Conservation (phyloP, 2,329 filamentous ascomycete genomes). For the Colletotrichum tamarilloi region DNA sequence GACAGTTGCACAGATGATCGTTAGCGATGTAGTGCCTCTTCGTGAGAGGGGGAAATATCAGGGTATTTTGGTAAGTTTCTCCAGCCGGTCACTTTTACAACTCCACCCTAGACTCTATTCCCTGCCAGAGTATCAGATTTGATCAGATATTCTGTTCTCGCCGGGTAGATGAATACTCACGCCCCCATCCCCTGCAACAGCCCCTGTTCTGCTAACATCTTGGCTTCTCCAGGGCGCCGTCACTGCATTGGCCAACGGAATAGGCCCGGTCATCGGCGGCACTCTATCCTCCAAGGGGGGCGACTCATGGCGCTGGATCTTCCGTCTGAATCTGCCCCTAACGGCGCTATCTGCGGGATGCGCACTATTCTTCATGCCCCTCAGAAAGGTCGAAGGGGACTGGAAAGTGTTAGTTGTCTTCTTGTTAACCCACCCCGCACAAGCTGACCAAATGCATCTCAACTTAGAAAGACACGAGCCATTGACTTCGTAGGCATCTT, state of each 20-base stretch:
- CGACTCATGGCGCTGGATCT: constrained; percentile 65
- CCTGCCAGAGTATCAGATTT: neutral
- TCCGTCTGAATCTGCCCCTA: constrained; percentile 64
- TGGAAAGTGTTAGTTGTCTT: constrained; percentile 54
- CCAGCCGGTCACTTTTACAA: too few relatives aligned
- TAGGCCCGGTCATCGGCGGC: constrained; percentile 65
- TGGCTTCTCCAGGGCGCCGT: constrained; percentile 52
- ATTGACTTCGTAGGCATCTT: constrained; percentile 54
- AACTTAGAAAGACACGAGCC: constrained; percentile 56
- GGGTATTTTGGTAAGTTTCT: constrained; percentile 48
- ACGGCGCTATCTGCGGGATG: constrained; percentile 57
- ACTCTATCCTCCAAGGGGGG: constrained; percentile 56
- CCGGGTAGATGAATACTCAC: neutral
- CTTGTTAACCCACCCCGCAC: neutral
- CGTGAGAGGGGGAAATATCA: constrained; percentile 56
- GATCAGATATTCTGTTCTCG: neutral
- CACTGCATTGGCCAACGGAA: constrained; percentile 63
- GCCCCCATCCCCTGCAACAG: neutral
- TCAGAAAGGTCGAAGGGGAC: constrained; percentile 64
- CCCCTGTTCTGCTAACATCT: neutral
- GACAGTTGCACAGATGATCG: constrained; percentile 57
- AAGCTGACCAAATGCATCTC: neutral
- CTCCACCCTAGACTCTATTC: too few relatives aligned
- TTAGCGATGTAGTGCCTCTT: constrained; percentile 62
- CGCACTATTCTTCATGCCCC: constrained; percentile 66